Base-by-base conservation (phyloP, 495 filamentous ascomycete genomes). In the Pseudevernia furfuracea region DNA sequence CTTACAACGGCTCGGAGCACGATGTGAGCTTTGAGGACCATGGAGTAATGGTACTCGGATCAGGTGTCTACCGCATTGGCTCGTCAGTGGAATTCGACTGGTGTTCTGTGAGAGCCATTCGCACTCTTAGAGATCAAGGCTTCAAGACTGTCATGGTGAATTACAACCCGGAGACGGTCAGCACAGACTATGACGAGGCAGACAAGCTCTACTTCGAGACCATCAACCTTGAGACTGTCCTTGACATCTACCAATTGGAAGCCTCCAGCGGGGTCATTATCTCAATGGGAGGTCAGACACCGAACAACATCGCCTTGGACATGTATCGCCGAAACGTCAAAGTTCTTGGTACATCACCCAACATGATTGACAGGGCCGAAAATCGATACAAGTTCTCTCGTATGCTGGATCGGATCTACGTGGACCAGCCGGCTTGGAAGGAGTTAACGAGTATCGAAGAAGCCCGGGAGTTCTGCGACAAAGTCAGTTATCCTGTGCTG, bases 141-240 rank as follows among this genome's bases (percentile, higher is more conserved):
- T 83, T 88, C 81, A 97, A 97, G 82, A 97, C 94, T 3, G 89
- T 98, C 73, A 98, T 98, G 94, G 89, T 97, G 38, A 98, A 97
- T 71, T 91, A 89, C 74, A 96, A 96, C 72, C 92, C 93, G 1
- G 92, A 97, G 76, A 97, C 94, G 28, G 91, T 97, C 41, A 87
- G 82, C 73, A 97, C 94, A 3, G 94, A 98, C 74, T 97, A 95
- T 72, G 94, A 98, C 63, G 94, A 98, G 72, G 94, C 94, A 3
- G 94, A 98, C 71, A 85, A 85, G 34, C 80, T 98, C 30, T 98
- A 97, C 75, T 98, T 98, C 68, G 94, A 98, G 77, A 96, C 96
- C 73, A 96, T 97, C 77, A 95, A 88, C 73, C 75, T 97, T 28
- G 94, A 98, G 75, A 96, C 91, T 10, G 84, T 97, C 23, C 82